Evolutionary conservation across 2,329 filamentous ascomycete species (phyloP), one percentile per base, ranked within the genome.

Genomic region (Colletotrichum viniferum): DNA sequence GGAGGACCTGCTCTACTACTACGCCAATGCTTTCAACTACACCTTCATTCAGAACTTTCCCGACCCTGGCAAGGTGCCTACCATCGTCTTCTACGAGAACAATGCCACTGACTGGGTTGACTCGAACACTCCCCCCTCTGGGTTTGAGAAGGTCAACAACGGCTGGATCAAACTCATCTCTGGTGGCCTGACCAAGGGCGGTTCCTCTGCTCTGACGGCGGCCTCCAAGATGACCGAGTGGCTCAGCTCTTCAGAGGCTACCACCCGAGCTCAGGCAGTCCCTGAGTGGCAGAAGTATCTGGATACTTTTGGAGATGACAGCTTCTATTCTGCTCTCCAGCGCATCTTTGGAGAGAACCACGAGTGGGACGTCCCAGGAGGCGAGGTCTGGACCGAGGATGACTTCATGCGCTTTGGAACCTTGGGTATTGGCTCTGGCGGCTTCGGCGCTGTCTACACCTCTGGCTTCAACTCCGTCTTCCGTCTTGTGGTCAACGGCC

Each of bases 1-100:
- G 13, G 56, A 69, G 38, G 67, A 63, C n/a, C 30, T 69, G 24
- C 67, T 69, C 34, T 69, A 69, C 56, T 69, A 69, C 56, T 69
- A 69, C 56, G 67, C 67, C 32, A 62, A 69, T 7, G 56, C 58
- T 10, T 69, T 69, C 26, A 43, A 43, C 36, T 69, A 28, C 14
- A 62, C 56, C 7, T 69, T 69, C 28, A 69, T 69, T 16, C 32
- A 69, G 18, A 69, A 69, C 55, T 69, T 69, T 16, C 67, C 67
- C 8, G 67, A 69, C 10, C 67, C 67, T 9, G 67, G 67, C 26
- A 63, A 69, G 55, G 67, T 69, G 1, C 67, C 67, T 5, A 69
- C 67, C 56, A 63, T 62, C 3, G 24, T 69, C 16, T 52, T 48
- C 5, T 69, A 43, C 36, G 24, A 66, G n/a, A 38, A 66, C 7